Evolutionary conservation across 495 filamentous ascomycete species (phyloP).

Genomic region (Pyrenopolyporus hunteri): DNA sequence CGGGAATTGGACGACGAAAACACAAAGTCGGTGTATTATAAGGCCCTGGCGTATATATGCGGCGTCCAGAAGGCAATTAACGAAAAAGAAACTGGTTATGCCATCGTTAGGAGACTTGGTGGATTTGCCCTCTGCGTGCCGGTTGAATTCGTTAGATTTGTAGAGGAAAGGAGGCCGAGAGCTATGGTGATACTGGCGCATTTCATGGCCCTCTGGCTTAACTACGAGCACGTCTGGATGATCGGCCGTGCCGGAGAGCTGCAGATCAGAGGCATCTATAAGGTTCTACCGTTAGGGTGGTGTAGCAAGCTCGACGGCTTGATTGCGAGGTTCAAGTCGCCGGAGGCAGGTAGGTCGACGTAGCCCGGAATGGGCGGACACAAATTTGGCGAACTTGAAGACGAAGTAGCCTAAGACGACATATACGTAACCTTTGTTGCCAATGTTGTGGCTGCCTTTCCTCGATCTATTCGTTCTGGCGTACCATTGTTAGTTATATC

Average conservation of each 20-base stretch:
- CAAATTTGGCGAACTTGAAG: background rate
- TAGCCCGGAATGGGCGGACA: background rate
- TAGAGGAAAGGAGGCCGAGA: slow-evolving; percentile 47
- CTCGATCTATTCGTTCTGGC: no score
- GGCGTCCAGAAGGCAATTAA: slow-evolving; percentile 41
- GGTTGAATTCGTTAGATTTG: slow-evolving; percentile 41
- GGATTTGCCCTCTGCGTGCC: slow-evolving; percentile 49
- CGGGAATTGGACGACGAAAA: slow-evolving; percentile 42
- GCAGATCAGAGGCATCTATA: slow-evolving; percentile 50
- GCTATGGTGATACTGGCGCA: slow-evolving; percentile 50
- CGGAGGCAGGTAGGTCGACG: slow-evolving; percentile 12
- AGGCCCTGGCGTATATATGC: slow-evolving; percentile 45
- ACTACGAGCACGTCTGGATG: slow-evolving; percentile 47
- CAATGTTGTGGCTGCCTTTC: no score
- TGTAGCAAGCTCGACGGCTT: slow-evolving; percentile 46
- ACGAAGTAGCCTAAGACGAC: no score
- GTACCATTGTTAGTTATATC: no score
- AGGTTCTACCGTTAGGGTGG: slow-evolving; percentile 47
- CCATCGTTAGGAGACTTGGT: slow-evolving; percentile 44
- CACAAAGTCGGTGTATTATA: slow-evolving; percentile 40
- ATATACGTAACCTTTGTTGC: no score
- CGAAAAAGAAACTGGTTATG: slow-evolving; percentile 33
- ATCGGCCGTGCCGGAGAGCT: slow-evolving; percentile 46
- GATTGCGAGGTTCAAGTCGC: slow-evolving; percentile 36
- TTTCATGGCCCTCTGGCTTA: slow-evolving; percentile 46